A percentile compares a stretch with the other conserved stretches of the same genome.
These are phyloP conservation scores for Colletotrichum sp. DNA, from an alignment of 2,329 filamentous ascomycete species.

Conservation along the genomic window DNA sequence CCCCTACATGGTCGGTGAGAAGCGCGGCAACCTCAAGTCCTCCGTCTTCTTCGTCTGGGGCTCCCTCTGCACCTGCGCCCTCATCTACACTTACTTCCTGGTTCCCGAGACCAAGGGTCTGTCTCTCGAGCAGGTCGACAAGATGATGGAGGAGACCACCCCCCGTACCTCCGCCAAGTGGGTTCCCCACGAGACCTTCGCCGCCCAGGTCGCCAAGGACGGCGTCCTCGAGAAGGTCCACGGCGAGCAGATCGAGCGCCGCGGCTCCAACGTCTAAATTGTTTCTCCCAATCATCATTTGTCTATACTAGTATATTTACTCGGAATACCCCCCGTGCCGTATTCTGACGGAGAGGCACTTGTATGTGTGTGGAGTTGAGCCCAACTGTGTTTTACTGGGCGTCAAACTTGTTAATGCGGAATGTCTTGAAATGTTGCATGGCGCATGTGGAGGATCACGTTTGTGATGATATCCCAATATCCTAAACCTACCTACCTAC, in stretches of 20 bases:
- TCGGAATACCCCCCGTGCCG: neutral
- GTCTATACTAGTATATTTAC: neutral
- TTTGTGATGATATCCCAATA: neutral
- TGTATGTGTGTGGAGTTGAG: neutral
- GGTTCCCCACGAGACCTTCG: slow-evolving; percentile 75
- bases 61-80: slow-evolving; percentile 63
- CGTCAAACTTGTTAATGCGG: slow-evolving; percentile 11
- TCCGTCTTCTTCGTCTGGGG: slow-evolving; percentile 82
- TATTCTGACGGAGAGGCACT: neutral
- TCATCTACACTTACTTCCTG: slow-evolving; percentile 75
- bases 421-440: slow-evolving; percentile 15
- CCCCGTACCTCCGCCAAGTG: slow-evolving; percentile 79
- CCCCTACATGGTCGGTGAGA: slow-evolving; percentile 69
- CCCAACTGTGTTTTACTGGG: neutral
- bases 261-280: slow-evolving; percentile 34
- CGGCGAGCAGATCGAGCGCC: slow-evolving; percentile 33
- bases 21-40: slow-evolving; percentile 69
- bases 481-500: neutral
- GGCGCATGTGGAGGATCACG: slow-evolving; percentile 4
- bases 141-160: slow-evolving; percentile 87
- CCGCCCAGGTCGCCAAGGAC: slow-evolving; percentile 49
- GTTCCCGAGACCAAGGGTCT: slow-evolving; percentile 79
- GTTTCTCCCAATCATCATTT: neutral
- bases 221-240: slow-evolving; percentile 34
- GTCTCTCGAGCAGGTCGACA: slow-evolving; percentile 80